These are phyloP conservation scores for Themeda triandra DNA, from an alignment of 176 grass and related monocot genomes.

Conservation along the genomic window DNA sequence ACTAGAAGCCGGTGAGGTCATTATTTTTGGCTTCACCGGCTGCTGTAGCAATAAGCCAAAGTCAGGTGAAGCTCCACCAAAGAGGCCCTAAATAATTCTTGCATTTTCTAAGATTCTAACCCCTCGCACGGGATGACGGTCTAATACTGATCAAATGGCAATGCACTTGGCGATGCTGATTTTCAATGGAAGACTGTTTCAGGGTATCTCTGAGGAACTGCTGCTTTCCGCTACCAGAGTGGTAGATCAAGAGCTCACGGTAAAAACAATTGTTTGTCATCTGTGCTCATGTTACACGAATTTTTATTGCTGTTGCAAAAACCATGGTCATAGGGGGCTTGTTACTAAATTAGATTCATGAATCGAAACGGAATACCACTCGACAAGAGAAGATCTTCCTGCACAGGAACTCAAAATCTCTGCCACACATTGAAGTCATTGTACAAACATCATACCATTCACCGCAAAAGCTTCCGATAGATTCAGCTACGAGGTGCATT, in stretches of 20 bases:
- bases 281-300: not conserved
- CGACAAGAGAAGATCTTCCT: conserved; percentile 40
- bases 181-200: conserved; percentile 12
- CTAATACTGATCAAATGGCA: too few relatives aligned
- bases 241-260: conserved; percentile 31
- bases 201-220: conserved; percentile 30
- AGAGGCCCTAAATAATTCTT: too few relatives aligned
- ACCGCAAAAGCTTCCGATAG: not conserved
- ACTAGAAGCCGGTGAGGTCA: too few relatives aligned
- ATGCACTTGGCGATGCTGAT: not conserved
- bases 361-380: conserved; percentile 30
- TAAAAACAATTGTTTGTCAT: not conserved
- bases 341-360: conserved; percentile 24
- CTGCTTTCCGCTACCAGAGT: conserved; percentile 33
- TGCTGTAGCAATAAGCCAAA: too few relatives aligned
- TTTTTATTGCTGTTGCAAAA: not conserved
- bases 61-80: too few relatives aligned
- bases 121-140: too few relatives aligned
- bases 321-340: not conserved
- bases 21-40: too few relatives aligned
- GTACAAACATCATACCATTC: not conserved
- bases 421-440: not conserved
- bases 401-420: conserved; percentile 3
- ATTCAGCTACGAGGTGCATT: conserved; percentile 27
- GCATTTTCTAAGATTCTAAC: too few relatives aligned